Evolutionary conservation across 495 filamentous ascomycete genomes (phyloP).

Genomic region (Aspergillus steynii): DNA sequence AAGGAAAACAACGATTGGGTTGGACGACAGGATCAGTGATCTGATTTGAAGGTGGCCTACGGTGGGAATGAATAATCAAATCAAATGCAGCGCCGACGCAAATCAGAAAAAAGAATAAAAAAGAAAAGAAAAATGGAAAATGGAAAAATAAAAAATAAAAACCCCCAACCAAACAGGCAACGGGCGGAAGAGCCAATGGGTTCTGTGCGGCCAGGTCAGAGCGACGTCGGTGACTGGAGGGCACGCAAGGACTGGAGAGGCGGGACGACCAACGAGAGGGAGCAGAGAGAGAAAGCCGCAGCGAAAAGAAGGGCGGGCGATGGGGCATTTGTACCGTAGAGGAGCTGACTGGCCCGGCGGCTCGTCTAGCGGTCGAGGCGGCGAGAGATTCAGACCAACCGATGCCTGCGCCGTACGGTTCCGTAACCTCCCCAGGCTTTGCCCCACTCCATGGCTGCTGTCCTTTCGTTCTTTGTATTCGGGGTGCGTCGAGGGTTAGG

Average conservation of each 20-base stretch:
- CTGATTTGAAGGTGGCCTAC: slow-evolving; percentile 19
- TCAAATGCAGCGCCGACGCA: slow-evolving; percentile 8
- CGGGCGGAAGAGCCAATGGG: slow-evolving; percentile 20
- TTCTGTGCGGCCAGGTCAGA: slow-evolving; percentile 25
- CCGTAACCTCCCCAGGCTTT: slow-evolving; percentile 20
- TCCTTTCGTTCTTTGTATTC: slow-evolving; percentile 9
- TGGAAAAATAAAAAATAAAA: not conserved
- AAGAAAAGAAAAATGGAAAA: slow-evolving; percentile 9
- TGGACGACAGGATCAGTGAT: slow-evolving; percentile 17
- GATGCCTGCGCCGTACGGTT: slow-evolving; percentile 14
- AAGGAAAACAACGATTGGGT: slow-evolving; percentile 23
- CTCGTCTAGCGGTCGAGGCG: slow-evolving; percentile 23
- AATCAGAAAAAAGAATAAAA: not conserved
- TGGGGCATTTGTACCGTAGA: slow-evolving; percentile 49
- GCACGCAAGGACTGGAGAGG: slow-evolving; percentile 32
- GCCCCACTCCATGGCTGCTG: slow-evolving; percentile 17
- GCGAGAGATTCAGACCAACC: slow-evolving; percentile 21
- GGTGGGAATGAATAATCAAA: slow-evolving; percentile 28
- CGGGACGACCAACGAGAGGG: slow-evolving; percentile 50
- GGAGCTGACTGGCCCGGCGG: slow-evolving; percentile 29
- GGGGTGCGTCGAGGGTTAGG: not conserved
- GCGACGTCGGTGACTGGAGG: slow-evolving; percentile 26
- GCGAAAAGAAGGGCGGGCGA: slow-evolving; percentile 43
- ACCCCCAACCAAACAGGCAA: too few relatives aligned
- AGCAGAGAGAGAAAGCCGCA: slow-evolving; percentile 45